Percentiles rank a stretch among this genome's conserved stretches.
These are phyloP conservation scores for Aspergillus puulaauensis DNA, from an alignment of 2,329 filamentous ascomycete species.

Conservation along the genomic window DNA sequence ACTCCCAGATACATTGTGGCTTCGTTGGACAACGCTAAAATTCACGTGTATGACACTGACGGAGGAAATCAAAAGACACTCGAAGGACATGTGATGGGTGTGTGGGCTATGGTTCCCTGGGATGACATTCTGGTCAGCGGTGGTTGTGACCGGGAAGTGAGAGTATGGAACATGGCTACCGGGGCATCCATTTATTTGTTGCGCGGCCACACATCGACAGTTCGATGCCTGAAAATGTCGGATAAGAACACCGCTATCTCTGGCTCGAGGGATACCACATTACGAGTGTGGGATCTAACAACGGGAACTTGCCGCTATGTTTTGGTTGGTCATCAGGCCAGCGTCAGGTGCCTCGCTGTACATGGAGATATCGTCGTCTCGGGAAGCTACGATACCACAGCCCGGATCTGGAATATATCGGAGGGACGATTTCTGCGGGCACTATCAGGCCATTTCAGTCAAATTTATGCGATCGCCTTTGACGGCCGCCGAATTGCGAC, in stretches of 20 bases:
- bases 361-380: conserved; percentile 97
- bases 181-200: conserved; percentile 78
- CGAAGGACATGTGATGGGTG: conserved; percentile 96
- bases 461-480: conserved; percentile 98
- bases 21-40: conserved; percentile 95
- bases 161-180: conserved; percentile 93
- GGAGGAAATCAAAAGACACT: conserved; percentile 85
- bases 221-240: conserved; percentile 96
- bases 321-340: conserved; percentile 90
- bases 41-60: conserved; percentile 94
- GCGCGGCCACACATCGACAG: conserved; percentile 93
- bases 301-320: conserved; percentile 88
- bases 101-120: conserved; percentile 99
- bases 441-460: conserved; percentile 91
- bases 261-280: conserved; percentile 88
- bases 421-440: conserved; percentile 90
- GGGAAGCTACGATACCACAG: conserved; percentile 95
- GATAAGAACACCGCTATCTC: conserved; percentile 93
- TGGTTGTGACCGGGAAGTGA: conserved; percentile 92
- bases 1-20: conserved; percentile 97
- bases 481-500: conserved; percentile 92
- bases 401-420: conserved; percentile 96
- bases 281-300: conserved; percentile 91
- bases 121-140: conserved; percentile 92
- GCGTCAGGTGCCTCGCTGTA: conserved; percentile 91